Percentiles rank a stretch among this genome's conserved stretches.
Conservation (phyloP, 139 green algal genomes). For the Tetradesmus obliquus region DNA sequence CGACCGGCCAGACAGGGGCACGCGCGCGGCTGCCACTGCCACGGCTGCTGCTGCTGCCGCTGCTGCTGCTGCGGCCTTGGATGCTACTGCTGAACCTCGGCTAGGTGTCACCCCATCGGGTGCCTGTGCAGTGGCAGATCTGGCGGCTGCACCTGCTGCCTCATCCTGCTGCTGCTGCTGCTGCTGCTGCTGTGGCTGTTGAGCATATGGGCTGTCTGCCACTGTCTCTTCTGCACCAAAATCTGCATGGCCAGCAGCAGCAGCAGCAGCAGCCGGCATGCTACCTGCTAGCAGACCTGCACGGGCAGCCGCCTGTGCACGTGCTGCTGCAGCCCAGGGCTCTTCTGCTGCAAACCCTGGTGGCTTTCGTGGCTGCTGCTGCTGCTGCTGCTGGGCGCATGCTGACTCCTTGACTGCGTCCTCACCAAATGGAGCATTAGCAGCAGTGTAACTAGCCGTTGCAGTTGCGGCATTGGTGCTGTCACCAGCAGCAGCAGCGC, state of each 20-base stretch:
- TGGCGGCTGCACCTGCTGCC: background rate
- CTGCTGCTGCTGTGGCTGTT: background rate
- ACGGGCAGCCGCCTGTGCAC: background rate
- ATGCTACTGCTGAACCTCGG: background rate
- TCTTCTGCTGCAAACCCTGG: slow-evolving; percentile 8
- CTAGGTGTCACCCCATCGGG: background rate
- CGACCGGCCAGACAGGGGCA: background rate
- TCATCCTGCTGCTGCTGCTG: background rate
- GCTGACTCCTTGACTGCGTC: background rate
- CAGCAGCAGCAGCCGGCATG: background rate
- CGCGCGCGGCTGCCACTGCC: background rate
- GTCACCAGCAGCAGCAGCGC: background rate
- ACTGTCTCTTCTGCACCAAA: background rate
- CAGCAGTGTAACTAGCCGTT: background rate
- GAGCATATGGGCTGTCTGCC: background rate
- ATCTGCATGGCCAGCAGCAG: background rate
- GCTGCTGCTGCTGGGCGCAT: background rate
- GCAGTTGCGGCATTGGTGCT: background rate
- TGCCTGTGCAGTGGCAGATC: background rate
- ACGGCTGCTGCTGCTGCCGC: background rate
- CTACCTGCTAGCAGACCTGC: background rate
- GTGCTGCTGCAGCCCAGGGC: background rate
- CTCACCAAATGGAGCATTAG: background rate
- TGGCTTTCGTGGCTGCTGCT: background rate
- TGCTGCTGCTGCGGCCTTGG: background rate